Conservation (phyloP, 2,329 filamentous ascomycete species). For the Lachnellula suecica region DNA sequence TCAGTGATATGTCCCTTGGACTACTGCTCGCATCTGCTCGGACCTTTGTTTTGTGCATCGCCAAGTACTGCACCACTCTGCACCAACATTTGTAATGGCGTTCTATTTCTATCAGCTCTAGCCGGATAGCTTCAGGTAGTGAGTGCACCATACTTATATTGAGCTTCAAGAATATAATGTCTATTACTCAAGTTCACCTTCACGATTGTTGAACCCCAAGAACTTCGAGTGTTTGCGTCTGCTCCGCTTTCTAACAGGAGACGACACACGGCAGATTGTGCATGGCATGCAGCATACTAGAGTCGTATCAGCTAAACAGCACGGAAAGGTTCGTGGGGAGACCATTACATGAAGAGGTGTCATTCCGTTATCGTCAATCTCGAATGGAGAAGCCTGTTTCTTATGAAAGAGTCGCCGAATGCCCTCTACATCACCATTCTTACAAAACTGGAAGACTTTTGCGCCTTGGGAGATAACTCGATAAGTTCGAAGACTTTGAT, state of each 20-base stretch:
- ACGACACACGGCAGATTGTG: not conserved
- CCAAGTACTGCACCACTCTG: not conserved
- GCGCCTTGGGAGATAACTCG: slow-evolving; percentile 4
- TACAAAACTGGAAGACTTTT: slow-evolving; percentile 4
- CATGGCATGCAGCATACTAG: not conserved
- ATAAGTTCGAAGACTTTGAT: slow-evolving; percentile 9
- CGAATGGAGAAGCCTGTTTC: slow-evolving; percentile 3
- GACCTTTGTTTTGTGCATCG: too few relatives aligned
- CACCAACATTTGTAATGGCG: not conserved
- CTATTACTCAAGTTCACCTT: too few relatives aligned
- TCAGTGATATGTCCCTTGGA: too few relatives aligned
- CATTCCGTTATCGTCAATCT: not conserved
- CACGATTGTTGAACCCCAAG: too few relatives aligned
- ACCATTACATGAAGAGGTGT: slow-evolving; percentile 6
- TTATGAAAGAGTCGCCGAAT: not conserved
- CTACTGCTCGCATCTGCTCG: too few relatives aligned
- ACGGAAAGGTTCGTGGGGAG: not conserved
- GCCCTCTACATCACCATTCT: slow-evolving; percentile 3
- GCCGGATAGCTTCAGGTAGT: not conserved
- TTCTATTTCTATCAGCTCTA: not conserved
- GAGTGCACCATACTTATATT: not conserved
- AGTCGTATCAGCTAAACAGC: not conserved
- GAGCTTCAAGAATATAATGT: too few relatives aligned
- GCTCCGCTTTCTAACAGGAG: slow-evolving; percentile 2
- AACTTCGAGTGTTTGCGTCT: not conserved